Percentiles rank a stretch among this genome's conserved stretches.
These are phyloP conservation scores for Brasenia schreberi DNA, from an alignment of 164 flowering plant genomes.

Conservation along the genomic window DNA sequence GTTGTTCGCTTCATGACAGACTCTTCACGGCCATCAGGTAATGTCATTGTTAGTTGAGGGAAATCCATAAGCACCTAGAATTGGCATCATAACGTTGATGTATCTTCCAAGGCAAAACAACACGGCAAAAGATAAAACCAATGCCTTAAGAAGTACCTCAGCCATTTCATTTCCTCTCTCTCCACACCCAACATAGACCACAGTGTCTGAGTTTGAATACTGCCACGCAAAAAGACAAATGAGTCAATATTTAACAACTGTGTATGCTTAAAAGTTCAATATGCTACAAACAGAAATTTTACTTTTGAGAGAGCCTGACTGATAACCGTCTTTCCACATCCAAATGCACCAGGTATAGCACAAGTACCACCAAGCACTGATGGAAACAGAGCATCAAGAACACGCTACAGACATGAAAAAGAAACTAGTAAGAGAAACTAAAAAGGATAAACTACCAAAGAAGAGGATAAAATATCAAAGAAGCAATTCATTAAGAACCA, in stretches of 20 bases:
- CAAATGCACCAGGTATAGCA: conserved; percentile 99
- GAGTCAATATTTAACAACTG: background rate
- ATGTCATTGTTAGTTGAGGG: conserved; percentile 99
- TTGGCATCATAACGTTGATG: background rate
- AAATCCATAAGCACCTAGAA: conserved; percentile 98
- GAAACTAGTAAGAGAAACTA: background rate
- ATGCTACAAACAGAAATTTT: conserved; percentile 3
- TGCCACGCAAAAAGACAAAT: conserved; percentile 24
- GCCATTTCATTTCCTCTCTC: conserved; percentile 99
- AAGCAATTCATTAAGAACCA: background rate
- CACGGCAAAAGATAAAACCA: background rate
- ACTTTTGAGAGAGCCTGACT: conserved; percentile 99
- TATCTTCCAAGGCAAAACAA: background rate
- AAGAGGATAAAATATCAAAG: background rate
- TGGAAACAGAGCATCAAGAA: conserved; percentile 99
- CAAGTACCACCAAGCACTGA: conserved; percentile 99
- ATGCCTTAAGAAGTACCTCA: conserved; percentile 42
- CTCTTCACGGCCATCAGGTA: conserved; percentile 99
- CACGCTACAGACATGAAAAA: conserved; percentile 50
- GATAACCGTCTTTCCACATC: conserved; percentile 99
- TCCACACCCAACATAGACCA: conserved; percentile 99
- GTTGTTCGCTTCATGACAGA: conserved; percentile 99
- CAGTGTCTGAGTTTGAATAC: conserved; percentile 98
- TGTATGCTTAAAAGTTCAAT: background rate
- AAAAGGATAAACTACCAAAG: background rate